These are phyloP conservation scores for Vitis cinerea DNA, from an alignment of 164 flowering plant species.

Conservation along the genomic window DNA sequence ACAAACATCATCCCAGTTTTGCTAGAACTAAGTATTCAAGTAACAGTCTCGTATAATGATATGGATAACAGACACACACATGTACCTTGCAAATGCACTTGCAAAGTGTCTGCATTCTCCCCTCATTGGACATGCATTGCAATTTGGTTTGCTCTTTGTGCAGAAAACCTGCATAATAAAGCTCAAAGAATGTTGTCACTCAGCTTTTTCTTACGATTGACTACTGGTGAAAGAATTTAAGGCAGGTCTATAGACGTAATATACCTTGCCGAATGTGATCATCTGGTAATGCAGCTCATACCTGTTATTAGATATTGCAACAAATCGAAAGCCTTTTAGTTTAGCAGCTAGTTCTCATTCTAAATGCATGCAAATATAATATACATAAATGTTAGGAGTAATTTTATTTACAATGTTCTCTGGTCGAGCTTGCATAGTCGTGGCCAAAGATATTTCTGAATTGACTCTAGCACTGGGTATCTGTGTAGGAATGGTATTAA, in stretches of 20 bases:
- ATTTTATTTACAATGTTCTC: constrained; percentile 33
- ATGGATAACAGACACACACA: no score
- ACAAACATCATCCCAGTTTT: not conserved
- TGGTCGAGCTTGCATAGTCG: constrained; percentile 58
- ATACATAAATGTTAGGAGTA: not conserved
- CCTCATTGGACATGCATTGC: constrained; percentile 97
- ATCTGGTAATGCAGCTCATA: constrained; percentile 92
- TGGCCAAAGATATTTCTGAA: constrained; percentile 55
- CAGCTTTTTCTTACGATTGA: not conserved
- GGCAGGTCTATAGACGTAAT: not conserved
- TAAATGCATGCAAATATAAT: not conserved
- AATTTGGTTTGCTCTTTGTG: constrained; percentile 88
- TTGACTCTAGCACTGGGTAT: constrained; percentile 54
- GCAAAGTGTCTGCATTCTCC: constrained; percentile 94
- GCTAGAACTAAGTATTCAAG: no score
- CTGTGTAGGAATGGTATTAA: constrained; percentile 14
- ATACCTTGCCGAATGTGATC: constrained; percentile 99
- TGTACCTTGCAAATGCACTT: constrained; percentile 92
- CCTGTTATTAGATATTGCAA: constrained; percentile 36
- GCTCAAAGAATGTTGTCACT: not conserved
- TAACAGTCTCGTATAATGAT: no score
- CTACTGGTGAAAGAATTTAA: not conserved
- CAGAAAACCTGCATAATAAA: constrained; percentile 79
- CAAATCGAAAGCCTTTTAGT: constrained; percentile 5
- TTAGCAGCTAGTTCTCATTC: not conserved